Evolutionary conservation across 169 alveolate species (phyloP).

Genomic region (Condylostoma magnum): DNA sequence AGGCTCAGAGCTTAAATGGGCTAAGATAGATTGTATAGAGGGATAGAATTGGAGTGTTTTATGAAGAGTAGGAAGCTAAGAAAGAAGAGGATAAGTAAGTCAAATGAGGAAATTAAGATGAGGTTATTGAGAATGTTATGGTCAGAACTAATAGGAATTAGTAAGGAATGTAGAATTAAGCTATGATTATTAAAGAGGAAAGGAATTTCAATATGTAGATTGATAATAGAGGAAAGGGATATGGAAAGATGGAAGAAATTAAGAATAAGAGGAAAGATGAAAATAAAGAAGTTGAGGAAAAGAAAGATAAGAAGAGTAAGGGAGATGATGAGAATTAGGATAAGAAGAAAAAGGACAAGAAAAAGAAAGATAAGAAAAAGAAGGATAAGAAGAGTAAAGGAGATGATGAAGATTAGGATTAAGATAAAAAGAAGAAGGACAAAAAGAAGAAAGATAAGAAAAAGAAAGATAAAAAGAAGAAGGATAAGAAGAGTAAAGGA

Average conservation of each 20-base stretch:
- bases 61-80: too few species aligned
- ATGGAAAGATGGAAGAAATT: neutral
- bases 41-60: too few species aligned
- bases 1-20: conserved; percentile 16
- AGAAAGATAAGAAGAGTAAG: neutral
- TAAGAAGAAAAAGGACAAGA: neutral
- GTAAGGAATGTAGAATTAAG: too few species aligned
- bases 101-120: too few species aligned
- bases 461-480: neutral
- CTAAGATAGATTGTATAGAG: too few species aligned
- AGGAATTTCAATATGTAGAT: too few species aligned
- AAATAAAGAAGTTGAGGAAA: neutral
- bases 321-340: neutral
- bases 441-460: neutral
- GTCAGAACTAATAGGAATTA: too few species aligned
- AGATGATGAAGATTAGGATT: neutral
- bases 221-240: neutral
- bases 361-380: neutral
- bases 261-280: neutral
- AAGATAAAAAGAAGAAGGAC: conserved; percentile 9
- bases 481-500: neutral
- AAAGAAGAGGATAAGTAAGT: too few species aligned
- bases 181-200: too few species aligned
- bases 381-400: neutral
- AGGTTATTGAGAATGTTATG: too few species aligned